Conservation (phyloP, 441 rosid species). For the Populus hybrid region DNA sequence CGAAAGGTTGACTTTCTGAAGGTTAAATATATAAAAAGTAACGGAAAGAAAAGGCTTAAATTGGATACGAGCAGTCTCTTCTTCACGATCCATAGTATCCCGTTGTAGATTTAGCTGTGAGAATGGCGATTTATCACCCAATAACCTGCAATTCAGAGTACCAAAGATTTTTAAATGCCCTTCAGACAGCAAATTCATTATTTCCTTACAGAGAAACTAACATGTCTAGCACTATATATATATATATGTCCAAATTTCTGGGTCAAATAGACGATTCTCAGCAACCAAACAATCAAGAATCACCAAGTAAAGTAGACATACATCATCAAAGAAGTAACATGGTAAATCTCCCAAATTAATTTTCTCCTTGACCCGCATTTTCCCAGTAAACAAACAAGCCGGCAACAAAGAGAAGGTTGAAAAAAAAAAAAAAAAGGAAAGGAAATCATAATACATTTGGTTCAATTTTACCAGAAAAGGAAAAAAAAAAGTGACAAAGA, state of each 20-base stretch:
- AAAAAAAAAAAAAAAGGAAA: too few species aligned
- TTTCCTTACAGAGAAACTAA: too few species aligned
- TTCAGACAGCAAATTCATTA: not conserved
- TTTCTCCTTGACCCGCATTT: too few species aligned
- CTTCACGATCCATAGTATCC: conserved; percentile 84
- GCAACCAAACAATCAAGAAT: not conserved
- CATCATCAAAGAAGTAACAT: too few species aligned
- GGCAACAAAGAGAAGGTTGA: too few species aligned
- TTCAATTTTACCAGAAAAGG: not conserved
- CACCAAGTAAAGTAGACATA: not conserved
- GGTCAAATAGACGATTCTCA: not conserved
- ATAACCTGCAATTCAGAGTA: conserved; percentile 42
- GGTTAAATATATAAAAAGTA: not conserved
- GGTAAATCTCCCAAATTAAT: too few species aligned
- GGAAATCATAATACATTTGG: too few species aligned
- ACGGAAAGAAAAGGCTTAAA: not conserved
- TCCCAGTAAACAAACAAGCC: too few species aligned
- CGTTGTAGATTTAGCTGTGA: conserved; percentile 82
- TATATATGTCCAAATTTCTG: too few species aligned
- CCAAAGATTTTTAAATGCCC: not conserved
- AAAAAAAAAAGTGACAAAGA: too few species aligned
- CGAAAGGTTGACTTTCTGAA: not conserved
- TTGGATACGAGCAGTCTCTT: conserved; percentile 91
- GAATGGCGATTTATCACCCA: conserved; percentile 96
- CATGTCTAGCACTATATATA: too few species aligned